These are phyloP conservation scores for Vigna radiata DNA, from an alignment of 306 rosid species.

Conservation along the genomic window DNA sequence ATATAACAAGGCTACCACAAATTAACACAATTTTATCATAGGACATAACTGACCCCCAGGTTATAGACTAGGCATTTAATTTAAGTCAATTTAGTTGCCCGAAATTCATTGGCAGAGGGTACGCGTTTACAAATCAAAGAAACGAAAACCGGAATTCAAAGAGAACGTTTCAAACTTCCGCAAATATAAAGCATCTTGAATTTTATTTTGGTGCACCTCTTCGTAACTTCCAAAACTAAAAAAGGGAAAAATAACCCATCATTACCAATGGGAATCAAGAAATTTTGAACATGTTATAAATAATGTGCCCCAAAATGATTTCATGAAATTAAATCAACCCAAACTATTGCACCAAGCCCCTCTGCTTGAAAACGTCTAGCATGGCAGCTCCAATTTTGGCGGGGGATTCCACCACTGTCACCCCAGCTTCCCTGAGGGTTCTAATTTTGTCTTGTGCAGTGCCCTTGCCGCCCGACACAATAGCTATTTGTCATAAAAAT, in stretches of 20 bases:
- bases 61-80: background rate
- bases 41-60: too few relatives aligned
- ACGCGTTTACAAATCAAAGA: slow-evolving; percentile 36
- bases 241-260: slow-evolving; percentile 35
- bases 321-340: slow-evolving; percentile 38
- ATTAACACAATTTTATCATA: too few relatives aligned
- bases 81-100: background rate
- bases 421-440: slow-evolving; percentile 90
- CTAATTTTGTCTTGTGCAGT: slow-evolving; percentile 96
- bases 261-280: slow-evolving; percentile 45
- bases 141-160: slow-evolving; percentile 31
- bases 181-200: slow-evolving; percentile 42
- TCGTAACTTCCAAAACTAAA: slow-evolving; percentile 28
- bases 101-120: slow-evolving; percentile 33
- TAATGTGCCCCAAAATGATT: slow-evolving; percentile 43
- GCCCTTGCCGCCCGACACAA: slow-evolving; percentile 98
- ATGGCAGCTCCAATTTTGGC: slow-evolving; percentile 90
- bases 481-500: slow-evolving; percentile 61
- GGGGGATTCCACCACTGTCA: slow-evolving; percentile 95
- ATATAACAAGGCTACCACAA: too few relatives aligned
- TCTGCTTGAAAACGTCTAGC: slow-evolving; percentile 92
- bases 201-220: slow-evolving; percentile 48
- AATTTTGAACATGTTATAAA: slow-evolving; percentile 19
- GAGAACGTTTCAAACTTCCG: slow-evolving; percentile 28
- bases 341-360: slow-evolving; percentile 73